phyloP scores from a whole-genome alignment of 2,329 filamentous ascomycete genomes.

The Lasiodiplodia gonubiensis region DNA sequence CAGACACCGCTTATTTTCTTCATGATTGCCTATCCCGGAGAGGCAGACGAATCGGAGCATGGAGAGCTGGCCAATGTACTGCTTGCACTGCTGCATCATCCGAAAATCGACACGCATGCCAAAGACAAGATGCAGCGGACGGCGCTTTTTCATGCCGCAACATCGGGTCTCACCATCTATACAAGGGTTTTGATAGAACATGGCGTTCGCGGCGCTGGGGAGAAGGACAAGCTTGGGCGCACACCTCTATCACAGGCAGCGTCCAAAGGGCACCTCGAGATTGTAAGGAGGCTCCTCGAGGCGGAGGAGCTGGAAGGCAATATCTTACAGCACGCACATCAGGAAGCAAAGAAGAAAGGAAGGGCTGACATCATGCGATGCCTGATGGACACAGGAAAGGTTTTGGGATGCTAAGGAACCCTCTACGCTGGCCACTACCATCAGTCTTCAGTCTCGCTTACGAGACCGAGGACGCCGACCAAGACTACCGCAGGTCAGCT shows the following conservation, averaged over 20 bases:
- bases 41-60: not conserved
- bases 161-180: not conserved
- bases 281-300: not conserved
- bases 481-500: no score
- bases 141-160: not conserved
- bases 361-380: not conserved
- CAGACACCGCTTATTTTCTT: not conserved
- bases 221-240: not conserved
- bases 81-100: not conserved
- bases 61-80: not conserved
- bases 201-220: not conserved
- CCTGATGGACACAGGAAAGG: not conserved
- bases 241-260: not conserved
- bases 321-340: not conserved
- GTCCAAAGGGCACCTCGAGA: not conserved
- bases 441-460: no score
- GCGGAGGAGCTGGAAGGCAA: not conserved
- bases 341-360: not conserved
- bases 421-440: no score
- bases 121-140: not conserved
- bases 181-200: not conserved
- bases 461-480: no score
- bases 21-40: not conserved
- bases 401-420: not conserved
- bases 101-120: not conserved